phyloP scores from a whole-genome alignment of 2,329 filamentous ascomycete genomes.

The Ophiostoma australiae region DNA sequence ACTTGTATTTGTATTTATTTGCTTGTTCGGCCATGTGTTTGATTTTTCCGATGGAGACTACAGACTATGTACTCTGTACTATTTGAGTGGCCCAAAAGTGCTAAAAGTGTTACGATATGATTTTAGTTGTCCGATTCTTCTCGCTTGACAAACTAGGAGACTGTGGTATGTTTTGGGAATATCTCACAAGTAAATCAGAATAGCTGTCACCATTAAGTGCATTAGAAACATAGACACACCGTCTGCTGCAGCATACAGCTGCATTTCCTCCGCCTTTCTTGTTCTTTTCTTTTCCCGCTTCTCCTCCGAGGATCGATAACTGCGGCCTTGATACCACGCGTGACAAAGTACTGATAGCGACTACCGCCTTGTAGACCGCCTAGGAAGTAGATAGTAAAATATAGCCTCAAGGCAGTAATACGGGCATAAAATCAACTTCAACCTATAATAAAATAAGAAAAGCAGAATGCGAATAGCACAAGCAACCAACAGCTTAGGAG shows the following conservation, averaged over 20 bases:
- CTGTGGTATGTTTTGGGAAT: no score
- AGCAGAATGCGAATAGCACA: not conserved
- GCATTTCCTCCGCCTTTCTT: not conserved
- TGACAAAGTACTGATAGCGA: not conserved
- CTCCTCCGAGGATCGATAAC: not conserved
- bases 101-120: no score
- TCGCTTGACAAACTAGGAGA: no score
- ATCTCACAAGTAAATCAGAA: no score
- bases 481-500: not conserved
- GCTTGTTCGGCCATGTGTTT: not conserved
- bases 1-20: no score
- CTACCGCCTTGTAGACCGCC: not conserved
- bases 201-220: no score
- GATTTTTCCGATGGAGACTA: not conserved
- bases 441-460: not conserved
- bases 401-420: not conserved
- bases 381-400: no score
- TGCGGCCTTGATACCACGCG: not conserved
- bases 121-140: no score
- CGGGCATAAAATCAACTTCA: not conserved
- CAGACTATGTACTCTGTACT: no score
- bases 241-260: not conserved
- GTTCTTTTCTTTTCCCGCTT: no score
- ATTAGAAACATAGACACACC: not conserved
- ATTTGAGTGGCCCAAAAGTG: no score